Base-by-base conservation (phyloP, 495 filamentous ascomycete genomes). In the Podospora bellae-mahoneyi region DNA sequence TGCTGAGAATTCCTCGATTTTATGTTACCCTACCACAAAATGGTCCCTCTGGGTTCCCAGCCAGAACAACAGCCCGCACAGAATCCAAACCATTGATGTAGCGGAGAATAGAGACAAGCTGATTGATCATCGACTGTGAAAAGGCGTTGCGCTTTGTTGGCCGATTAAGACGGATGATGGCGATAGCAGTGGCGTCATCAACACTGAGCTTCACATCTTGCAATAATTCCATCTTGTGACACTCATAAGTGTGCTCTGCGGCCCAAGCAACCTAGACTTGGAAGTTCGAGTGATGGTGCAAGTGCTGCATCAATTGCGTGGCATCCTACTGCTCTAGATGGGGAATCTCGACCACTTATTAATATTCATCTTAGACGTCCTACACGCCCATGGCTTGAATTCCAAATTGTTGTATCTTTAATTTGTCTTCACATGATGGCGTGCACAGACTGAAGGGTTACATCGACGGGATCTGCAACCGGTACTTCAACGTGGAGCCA, bases 101-200 rank as follows among this genome's bases (percentile, higher is more conserved):
- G 10, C 23, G 57, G 10, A 81, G 72, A 20, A 72, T 39, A n/a
- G 60, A 16, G 20, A 71, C 59, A 26, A 82, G 67, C 9, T 66
- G 59, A 56, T 64, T 64, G 56, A 80, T 78, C 64, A 79, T 68
- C 15, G 70, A 65, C 55, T 77, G 75, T 10, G 75, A 78, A 26
- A 82, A 72, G n/a, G 79, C 78, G 74, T 82, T 82, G 15, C 76
- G 74, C 60, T 78, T 82, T 27, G 65, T 67, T 13, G 75, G 79
- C 16, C 78, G 72, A 68, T 76, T 69, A 70, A 82, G 65, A 48
- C 73, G 69, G 15, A 84, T 70, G 34, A 81, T 63, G n/a, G 73
- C 68, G 55, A 73, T 68, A 60, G 69, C 67, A 5, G 60, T 66
- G 34, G 48, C 48, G 65, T 62, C 27, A 53, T 68, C 54, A 44